phyloP scores from a whole-genome alignment of 2,329 filamentous ascomycete genomes.

The Lachnellula arida region DNA sequence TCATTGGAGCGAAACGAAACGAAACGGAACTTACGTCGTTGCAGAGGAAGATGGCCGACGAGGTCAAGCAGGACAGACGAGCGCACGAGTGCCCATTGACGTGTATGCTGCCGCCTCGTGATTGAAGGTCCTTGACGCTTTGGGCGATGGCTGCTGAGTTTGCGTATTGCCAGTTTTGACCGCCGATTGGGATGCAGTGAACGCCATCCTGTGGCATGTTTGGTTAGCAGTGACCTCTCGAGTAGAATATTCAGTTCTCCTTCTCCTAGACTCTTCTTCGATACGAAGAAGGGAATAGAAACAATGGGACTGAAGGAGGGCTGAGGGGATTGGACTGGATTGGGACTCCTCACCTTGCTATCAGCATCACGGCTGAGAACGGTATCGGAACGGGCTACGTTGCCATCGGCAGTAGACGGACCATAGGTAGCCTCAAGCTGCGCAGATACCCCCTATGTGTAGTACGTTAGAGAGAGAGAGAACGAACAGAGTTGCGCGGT shows the following conservation, averaged over 20 bases:
- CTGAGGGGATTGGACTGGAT: too few relatives aligned
- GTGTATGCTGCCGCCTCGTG: neutral
- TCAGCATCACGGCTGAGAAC: too few relatives aligned
- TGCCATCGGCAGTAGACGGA: too few relatives aligned
- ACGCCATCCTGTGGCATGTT: neutral
- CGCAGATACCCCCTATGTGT: neutral
- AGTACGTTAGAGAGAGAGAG: too few relatives aligned
- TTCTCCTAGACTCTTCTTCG: too few relatives aligned
- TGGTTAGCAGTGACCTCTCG: neutral
- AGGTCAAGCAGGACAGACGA: neutral
- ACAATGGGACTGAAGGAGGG: too few relatives aligned
- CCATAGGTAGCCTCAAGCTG: neutral
- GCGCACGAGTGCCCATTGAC: neutral
- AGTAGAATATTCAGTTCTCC: neutral
- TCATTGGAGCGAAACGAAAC: neutral
- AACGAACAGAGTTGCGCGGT: too few relatives aligned
- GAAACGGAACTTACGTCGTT: neutral
- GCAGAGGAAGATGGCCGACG: neutral
- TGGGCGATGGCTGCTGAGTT: neutral
- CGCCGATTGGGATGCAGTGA: neutral
- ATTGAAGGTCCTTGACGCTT: neutral
- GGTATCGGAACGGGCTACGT: too few relatives aligned
- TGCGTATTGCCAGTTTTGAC: neutral
- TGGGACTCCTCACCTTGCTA: too few relatives aligned
- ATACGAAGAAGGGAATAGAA: too few relatives aligned